Conservation (phyloP, 164 flowering plant species). For the Magnolia officinalis region DNA sequence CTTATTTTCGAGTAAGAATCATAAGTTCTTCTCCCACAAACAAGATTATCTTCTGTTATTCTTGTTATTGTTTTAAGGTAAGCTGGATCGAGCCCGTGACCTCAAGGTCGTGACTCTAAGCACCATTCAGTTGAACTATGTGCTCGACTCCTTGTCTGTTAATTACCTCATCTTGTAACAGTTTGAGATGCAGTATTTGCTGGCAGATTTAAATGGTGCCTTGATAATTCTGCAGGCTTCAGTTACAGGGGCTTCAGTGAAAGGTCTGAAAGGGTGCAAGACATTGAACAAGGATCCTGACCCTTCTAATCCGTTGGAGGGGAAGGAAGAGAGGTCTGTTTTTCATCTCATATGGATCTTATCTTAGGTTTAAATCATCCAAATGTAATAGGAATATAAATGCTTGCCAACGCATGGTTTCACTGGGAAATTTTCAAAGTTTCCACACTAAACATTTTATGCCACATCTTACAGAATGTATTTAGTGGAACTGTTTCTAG, state of each 20-base stretch:
- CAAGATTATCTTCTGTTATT: neutral
- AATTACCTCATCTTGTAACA: neutral
- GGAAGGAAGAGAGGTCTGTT: constrained; percentile 76
- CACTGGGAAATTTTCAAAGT: neutral
- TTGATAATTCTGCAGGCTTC: constrained; percentile 52
- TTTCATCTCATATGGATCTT: neutral
- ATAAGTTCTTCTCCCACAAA: neutral
- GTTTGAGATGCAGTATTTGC: neutral
- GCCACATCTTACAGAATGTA: neutral
- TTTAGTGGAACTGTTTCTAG: neutral
- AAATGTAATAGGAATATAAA: neutral
- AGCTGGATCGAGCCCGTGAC: neutral
- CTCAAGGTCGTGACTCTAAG: neutral
- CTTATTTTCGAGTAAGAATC: constrained; percentile 76
- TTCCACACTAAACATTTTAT: neutral
- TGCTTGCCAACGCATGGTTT: neutral
- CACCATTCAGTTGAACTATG: neutral
- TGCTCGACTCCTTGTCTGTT: neutral
- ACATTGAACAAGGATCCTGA: constrained; percentile 92
- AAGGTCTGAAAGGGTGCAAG: constrained; percentile 85
- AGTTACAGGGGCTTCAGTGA: constrained; percentile 62
- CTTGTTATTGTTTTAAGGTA: neutral
- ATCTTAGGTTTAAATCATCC: neutral
- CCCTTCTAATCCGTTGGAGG: constrained; percentile 74
- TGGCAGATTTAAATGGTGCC: neutral